Percentiles rank a stretch among this genome's conserved stretches.
Conservation (phyloP, 164 flowering plant genomes). For the Kalanchoe fedtschenkoi region DNA sequence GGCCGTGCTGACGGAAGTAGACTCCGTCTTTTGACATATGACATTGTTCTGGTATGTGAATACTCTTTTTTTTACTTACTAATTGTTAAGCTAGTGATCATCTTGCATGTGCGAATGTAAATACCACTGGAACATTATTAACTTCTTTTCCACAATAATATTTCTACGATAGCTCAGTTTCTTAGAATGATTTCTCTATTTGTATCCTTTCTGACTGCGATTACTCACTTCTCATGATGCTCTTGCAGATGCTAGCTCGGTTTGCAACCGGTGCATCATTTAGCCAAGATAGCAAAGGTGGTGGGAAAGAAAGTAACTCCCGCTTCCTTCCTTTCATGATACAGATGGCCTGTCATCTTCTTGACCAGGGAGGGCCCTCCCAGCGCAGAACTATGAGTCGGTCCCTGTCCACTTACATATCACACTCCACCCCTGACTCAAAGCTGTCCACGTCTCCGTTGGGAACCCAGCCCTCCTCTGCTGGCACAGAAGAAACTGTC, state of each 20-base stretch:
- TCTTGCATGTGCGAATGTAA: too few species aligned
- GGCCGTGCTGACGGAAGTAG: constrained; percentile 96
- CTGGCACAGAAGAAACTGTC: constrained; percentile 73
- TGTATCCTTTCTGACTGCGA: neutral
- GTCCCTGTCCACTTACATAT: constrained; percentile 48
- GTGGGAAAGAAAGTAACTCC: constrained; percentile 94
- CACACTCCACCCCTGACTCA: constrained; percentile 40
- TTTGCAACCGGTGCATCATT: constrained; percentile 96
- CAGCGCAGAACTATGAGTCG: constrained; percentile 52
- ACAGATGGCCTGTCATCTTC: constrained; percentile 88
- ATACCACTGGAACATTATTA: neutral
- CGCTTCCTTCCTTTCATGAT: constrained; percentile 86
- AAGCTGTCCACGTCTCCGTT: constrained; percentile 33
- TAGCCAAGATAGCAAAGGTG: constrained; percentile 80
- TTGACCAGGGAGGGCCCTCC: constrained; percentile 66
- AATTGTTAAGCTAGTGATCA: too few species aligned
- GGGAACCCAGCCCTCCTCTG: constrained; percentile 14
- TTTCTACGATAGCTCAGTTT: neutral
- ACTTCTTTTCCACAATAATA: too few species aligned
- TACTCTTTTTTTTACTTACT: neutral
- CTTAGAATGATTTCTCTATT: too few species aligned
- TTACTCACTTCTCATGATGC: constrained; percentile 4
- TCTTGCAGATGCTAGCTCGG: constrained; percentile 84
- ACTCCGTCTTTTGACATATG: constrained; percentile 84
- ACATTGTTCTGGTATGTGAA: constrained; percentile 77